A percentile compares a stretch with the other conserved stretches of the same genome.
phyloP scores from a whole-genome alignment of 306 rosid genomes.

The Begonia peltatifolia region DNA sequence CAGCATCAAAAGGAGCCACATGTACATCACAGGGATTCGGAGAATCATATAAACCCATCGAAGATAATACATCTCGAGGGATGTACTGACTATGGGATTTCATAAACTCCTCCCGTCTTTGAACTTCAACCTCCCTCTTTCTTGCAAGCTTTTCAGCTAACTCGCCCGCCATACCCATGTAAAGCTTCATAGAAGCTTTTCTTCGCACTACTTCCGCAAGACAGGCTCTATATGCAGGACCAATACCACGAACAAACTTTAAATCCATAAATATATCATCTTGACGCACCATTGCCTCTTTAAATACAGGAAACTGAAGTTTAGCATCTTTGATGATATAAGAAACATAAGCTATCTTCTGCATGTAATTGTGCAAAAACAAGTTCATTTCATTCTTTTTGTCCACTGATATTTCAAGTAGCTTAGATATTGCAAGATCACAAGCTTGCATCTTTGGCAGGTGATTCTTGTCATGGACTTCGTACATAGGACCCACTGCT shows the following conservation, averaged over 20 bases:
- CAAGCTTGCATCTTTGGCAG: conserved; percentile 78
- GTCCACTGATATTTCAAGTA: conserved; percentile 60
- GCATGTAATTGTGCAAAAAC: conserved; percentile 73
- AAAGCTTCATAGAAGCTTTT: conserved; percentile 83
- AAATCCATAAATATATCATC: conserved; percentile 66
- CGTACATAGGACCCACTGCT: conserved; percentile 98
- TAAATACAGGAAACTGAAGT: conserved; percentile 90
- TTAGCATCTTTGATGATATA: conserved; percentile 76
- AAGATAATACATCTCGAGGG: conserved; percentile 69
- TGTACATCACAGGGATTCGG: conserved; percentile 93
- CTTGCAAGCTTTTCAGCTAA: conserved; percentile 88
- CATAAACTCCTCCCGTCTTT: conserved; percentile 70
- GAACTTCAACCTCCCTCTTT: conserved; percentile 68
- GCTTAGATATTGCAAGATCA: conserved; percentile 59
- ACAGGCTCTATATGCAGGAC: conserved; percentile 90
- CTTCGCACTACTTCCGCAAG: conserved; percentile 93
- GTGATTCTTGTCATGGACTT: conserved; percentile 82
- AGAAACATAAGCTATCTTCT: conserved; percentile 53
- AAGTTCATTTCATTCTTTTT: conserved; percentile 77
- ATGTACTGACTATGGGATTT: conserved; percentile 46
- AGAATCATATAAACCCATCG: conserved; percentile 75
- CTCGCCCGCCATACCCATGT: conserved; percentile 99
- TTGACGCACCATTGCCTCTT: conserved; percentile 91
- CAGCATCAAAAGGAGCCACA: conserved; percentile 75
- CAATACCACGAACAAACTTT: conserved; percentile 67